Conservation (phyloP, 176 grass and related monocot genomes). For the Avena sativa region DNA sequence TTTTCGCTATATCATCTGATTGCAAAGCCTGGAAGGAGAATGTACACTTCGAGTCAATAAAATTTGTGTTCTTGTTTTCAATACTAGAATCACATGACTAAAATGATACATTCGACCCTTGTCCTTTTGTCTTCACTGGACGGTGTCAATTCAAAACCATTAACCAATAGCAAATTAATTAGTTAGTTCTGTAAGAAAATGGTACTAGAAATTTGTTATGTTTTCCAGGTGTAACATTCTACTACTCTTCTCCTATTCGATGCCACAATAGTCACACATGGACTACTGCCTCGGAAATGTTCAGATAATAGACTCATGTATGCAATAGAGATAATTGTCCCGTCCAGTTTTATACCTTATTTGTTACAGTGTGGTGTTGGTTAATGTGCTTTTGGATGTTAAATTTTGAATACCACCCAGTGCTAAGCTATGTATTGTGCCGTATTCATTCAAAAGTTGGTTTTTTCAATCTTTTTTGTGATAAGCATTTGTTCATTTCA, state of each 20-base stretch:
- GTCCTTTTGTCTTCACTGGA: neutral
- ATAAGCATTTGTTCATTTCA: neutral
- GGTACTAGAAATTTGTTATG: neutral
- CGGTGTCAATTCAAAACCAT: neutral
- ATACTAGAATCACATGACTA: neutral
- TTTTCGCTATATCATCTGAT: neutral
- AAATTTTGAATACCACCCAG: neutral
- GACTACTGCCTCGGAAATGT: neutral
- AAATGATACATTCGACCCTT: neutral
- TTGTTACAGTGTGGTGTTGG: neutral
- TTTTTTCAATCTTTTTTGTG: neutral
- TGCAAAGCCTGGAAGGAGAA: neutral
- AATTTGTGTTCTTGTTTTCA: neutral
- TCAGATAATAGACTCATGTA: no score
- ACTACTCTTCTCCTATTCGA: neutral
- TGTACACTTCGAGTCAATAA: neutral
- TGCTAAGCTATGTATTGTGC: neutral
- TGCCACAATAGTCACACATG: neutral
- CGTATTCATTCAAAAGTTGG: neutral
- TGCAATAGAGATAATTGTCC: neutral
- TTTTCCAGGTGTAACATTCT: neutral
- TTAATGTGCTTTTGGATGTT: neutral
- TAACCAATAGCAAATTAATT: neutral
- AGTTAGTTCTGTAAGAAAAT: neutral
- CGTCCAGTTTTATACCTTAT: neutral